Conservation (phyloP, 2,329 filamentous ascomycete genomes). For the Epichloe uncinata region DNA sequence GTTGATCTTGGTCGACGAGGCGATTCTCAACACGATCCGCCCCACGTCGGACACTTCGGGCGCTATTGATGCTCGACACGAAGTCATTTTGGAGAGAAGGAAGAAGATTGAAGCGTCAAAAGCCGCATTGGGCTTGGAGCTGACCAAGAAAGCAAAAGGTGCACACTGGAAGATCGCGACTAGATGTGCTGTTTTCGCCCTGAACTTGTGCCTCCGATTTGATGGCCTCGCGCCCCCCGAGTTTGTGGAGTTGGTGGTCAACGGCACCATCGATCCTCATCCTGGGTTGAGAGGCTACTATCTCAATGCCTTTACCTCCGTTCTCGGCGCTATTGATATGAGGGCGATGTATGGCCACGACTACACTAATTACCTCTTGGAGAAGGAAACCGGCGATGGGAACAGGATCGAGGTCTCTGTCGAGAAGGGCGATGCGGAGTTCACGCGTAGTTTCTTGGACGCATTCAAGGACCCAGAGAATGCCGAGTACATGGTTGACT, state of each 20-base stretch:
- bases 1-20: slow-evolving; percentile 68
- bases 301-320: slow-evolving; percentile 57
- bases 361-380: slow-evolving; percentile 74
- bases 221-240: slow-evolving; percentile 71
- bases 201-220: slow-evolving; percentile 85
- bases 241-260: slow-evolving; percentile 70
- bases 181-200: slow-evolving; percentile 77
- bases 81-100: slow-evolving; percentile 63
- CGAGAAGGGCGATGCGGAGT: slow-evolving; percentile 58
- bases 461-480: slow-evolving; percentile 55
- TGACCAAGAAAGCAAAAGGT: slow-evolving; percentile 61
- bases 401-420: slow-evolving; percentile 67
- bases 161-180: slow-evolving; percentile 96
- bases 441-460: slow-evolving; percentile 66
- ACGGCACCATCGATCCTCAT: slow-evolving; percentile 79
- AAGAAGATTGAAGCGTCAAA: slow-evolving; percentile 74
- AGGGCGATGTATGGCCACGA: slow-evolving; percentile 75
- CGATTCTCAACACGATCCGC: slow-evolving; percentile 56
- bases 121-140: slow-evolving; percentile 61
- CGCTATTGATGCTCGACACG: slow-evolving; percentile 45
- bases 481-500: slow-evolving; percentile 80
- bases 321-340: slow-evolving; percentile 80
- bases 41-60: slow-evolving; percentile 51
- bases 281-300: slow-evolving; percentile 74
- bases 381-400: slow-evolving; percentile 57